phyloP scores from a whole-genome alignment of 768 basidiomycete genomes.

The Tricholoma sp. region DNA sequence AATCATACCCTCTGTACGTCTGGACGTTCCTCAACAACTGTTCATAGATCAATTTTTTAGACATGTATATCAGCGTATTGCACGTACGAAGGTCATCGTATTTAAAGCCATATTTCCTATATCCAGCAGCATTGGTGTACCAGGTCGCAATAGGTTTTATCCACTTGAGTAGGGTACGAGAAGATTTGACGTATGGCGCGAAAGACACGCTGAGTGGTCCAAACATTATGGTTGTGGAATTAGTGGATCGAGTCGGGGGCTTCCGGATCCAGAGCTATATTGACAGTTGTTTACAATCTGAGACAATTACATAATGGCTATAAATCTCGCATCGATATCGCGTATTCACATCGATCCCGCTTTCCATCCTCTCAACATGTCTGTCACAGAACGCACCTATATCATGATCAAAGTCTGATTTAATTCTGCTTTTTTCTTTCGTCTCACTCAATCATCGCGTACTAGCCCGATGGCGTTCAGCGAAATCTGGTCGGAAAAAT shows the following conservation, averaged over 20 bases:
- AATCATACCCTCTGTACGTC: conserved; percentile 68
- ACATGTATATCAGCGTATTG: conserved; percentile 9
- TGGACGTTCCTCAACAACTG: conserved; percentile 73
- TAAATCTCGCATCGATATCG: conserved; percentile 6
- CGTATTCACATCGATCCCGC: conserved; percentile 16
- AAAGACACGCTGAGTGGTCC: conserved; percentile 70
- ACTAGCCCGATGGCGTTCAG: conserved; percentile 97
- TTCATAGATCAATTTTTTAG: conserved; percentile 6
- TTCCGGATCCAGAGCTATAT: conserved; percentile 38
- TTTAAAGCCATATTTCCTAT: conserved; percentile 82
- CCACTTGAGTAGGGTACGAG: conserved; percentile 59
- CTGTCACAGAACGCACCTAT: conserved; percentile 84
- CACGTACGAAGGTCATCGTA: conserved; percentile 92
- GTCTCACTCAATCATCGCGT: conserved; percentile 10
- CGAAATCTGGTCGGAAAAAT: conserved; percentile 94
- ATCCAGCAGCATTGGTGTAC: conserved; percentile 79
- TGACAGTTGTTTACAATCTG: conserved; percentile 38
- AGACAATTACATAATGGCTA: conserved; percentile 16
- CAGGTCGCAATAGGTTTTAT: conserved; percentile 76
- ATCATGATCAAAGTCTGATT: conserved; percentile 94
- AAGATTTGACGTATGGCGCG: conserved; percentile 70
- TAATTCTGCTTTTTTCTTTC: background rate
- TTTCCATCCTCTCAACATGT: conserved; percentile 43
- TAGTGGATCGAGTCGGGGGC: conserved; percentile 24
- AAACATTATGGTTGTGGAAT: conserved; percentile 28